Evolutionary conservation across 2,329 filamentous ascomycete species (phyloP), one percentile per base, ranked within the genome.

Genomic region (Exophiala aquamarina): DNA sequence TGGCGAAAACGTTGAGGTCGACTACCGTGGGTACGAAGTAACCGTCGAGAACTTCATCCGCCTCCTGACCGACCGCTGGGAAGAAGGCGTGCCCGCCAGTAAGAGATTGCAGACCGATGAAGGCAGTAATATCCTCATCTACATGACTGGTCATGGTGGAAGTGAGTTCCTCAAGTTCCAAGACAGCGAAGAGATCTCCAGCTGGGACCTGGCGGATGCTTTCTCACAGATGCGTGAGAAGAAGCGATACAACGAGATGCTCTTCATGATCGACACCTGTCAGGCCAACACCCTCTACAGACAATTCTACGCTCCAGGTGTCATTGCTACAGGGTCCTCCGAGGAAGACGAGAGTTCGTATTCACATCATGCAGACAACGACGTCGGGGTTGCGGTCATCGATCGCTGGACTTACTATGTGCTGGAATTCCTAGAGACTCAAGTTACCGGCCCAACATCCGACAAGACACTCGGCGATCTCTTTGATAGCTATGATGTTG

Each of bases 171-270:
- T 98, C 49, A 98, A 98, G 68, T 98, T 98, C 63, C 93, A 98
- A 68, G 93, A 98, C 61, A 89, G 90, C 5, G 93, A 98, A 68
- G 93, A 98, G 70, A 97, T 98, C 57, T 91, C 89, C 46, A 90
- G 90, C 0, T 96, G 94, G 66, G 93, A 98, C 70, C 74, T 98
- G 47, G 93, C 94, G 4, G 89, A 98, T 68, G 93, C 93, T 0
- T 97, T 98, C 66, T 90, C 94, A 70, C 92, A 98, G 75, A 98
- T 98, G 93, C 96, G 91, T 88, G 93, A 98, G 78, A 98, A 98
- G 82, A 94, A 94, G 74, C 85, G 93, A 75, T 98, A 97, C 70
- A 89, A 97, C 67, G 93, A 98, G 70, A 84, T 98, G 59, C 81
- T 98, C 48, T 98, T 98, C 76, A 98, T 98, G 93, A 98, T 98